Conservation (phyloP, 148 eudicot genomes). For the Cornus controversa region DNA sequence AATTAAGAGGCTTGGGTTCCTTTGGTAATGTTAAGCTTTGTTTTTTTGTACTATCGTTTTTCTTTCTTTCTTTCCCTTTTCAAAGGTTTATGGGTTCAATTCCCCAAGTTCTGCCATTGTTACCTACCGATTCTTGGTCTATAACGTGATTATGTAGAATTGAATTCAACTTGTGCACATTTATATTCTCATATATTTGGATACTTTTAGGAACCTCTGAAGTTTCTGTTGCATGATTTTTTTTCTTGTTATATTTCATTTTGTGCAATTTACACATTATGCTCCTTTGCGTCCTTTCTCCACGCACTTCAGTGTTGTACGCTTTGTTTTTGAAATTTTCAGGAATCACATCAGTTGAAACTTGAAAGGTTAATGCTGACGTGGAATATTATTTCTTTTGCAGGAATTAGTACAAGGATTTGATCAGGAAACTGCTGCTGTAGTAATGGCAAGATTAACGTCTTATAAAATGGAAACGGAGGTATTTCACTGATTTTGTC, state of each 20-base stretch:
- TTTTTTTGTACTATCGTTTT: too few relatives aligned
- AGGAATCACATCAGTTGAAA: not conserved
- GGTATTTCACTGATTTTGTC: constrained; percentile 39
- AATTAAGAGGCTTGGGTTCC: not conserved
- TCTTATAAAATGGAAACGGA: constrained; percentile 95
- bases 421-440: constrained; percentile 98
- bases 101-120: not conserved
- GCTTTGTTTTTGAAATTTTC: too few relatives aligned
- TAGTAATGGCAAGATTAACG: constrained; percentile 86
- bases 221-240: not conserved
- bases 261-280: not conserved
- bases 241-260: not conserved
- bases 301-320: not conserved
- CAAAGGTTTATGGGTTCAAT: not conserved
- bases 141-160: not conserved
- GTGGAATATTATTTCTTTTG: constrained; percentile 7
- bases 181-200: not conserved
- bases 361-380: constrained; percentile 16
- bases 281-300: not conserved
- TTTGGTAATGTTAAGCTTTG: not conserved
- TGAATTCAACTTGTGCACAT: not conserved
- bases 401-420: constrained; percentile 94
- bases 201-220: not conserved
- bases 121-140: not conserved
- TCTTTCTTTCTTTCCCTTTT: too few relatives aligned